Conservation (phyloP, 768 basidiomycete genomes). For the Leucocoprinus sp. region DNA sequence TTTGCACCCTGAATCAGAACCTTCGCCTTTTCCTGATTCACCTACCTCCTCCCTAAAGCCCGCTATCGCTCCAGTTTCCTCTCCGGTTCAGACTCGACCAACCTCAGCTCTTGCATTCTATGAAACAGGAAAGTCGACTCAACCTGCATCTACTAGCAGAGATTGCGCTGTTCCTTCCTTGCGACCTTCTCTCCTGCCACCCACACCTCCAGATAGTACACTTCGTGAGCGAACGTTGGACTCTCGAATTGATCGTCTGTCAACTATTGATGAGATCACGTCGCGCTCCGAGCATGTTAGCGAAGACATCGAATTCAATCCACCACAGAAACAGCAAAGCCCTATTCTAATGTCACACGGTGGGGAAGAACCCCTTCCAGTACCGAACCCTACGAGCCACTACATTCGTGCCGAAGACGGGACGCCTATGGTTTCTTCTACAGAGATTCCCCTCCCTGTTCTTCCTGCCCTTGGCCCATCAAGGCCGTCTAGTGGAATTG, state of each 20-base stretch:
- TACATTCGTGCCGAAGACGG: constrained; percentile 5
- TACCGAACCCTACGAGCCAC: constrained; percentile 19
- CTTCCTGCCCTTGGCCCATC: background rate
- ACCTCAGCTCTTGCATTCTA: constrained; percentile 22
- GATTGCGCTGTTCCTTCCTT: constrained; percentile 10
- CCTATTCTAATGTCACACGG: constrained; percentile 5
- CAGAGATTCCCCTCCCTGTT: constrained; percentile 4
- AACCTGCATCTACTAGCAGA: constrained; percentile 21
- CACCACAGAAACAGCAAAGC: background rate
- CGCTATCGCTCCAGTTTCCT: background rate
- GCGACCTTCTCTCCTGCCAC: constrained; percentile 23
- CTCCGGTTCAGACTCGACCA: constrained; percentile 20
- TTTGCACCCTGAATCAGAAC: constrained; percentile 23
- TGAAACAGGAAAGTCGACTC: constrained; percentile 21
- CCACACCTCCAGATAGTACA: constrained; percentile 31
- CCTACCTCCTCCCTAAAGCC: constrained; percentile 13
- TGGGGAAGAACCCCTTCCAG: constrained; percentile 17
- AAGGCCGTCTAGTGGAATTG: background rate
- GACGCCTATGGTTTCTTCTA: background rate
- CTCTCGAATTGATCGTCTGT: constrained; percentile 18
- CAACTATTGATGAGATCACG: constrained; percentile 24
- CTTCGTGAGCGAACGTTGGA: constrained; percentile 15
- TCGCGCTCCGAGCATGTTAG: constrained; percentile 14
- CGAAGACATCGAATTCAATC: constrained; percentile 1
- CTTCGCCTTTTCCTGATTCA: constrained; percentile 20